Conservation (phyloP, 2,329 filamentous ascomycete species). For the Aspergillus quadrilineatus region DNA sequence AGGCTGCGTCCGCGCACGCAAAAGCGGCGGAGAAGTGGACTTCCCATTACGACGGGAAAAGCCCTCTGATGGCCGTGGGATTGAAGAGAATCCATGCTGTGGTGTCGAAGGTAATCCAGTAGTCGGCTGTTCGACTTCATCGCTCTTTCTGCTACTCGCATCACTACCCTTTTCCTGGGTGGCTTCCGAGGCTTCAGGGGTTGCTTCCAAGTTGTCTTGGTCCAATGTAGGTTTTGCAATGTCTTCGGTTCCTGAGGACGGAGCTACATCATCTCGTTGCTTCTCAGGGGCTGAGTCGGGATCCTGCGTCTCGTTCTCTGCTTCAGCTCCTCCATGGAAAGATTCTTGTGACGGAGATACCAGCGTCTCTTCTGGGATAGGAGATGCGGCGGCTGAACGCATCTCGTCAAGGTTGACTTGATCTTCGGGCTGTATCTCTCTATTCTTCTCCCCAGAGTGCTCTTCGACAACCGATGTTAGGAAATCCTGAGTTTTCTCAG, state of each 20-base stretch:
- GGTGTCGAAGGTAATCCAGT: slow-evolving; percentile 23
- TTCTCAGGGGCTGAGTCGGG: slow-evolving; percentile 57
- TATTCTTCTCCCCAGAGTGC: slow-evolving; percentile 49
- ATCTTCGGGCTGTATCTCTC: slow-evolving; percentile 17
- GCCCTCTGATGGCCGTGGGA: slow-evolving; percentile 41
- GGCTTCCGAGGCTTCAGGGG: slow-evolving; percentile 7
- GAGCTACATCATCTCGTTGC: slow-evolving; percentile 25
- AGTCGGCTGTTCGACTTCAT: slow-evolving; percentile 13
- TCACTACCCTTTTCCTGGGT: slow-evolving; percentile 17
- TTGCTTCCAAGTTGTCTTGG: slow-evolving; percentile 11
- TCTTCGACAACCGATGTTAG: slow-evolving; percentile 66
- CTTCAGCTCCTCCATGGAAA: slow-evolving; percentile 25
- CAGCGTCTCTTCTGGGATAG: slow-evolving; percentile 20
- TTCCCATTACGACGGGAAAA: slow-evolving; percentile 37
- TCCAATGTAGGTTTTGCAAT: slow-evolving; percentile 9
- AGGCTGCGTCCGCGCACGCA: slow-evolving; percentile 55
- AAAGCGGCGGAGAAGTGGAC: slow-evolving; percentile 47
- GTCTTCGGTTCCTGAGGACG: slow-evolving; percentile 10
- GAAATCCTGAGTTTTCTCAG: slow-evolving; percentile 64
- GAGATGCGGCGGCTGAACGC: slow-evolving; percentile 23
- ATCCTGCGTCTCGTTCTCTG: slow-evolving; percentile 59
- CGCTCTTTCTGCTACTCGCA: slow-evolving; percentile 15
- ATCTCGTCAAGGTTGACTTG: slow-evolving; percentile 21
- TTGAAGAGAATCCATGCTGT: slow-evolving; percentile 35
- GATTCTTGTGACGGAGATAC: slow-evolving; percentile 24